Percentiles rank a stretch among this genome's conserved stretches.
Evolutionary conservation across 805 yeast species (phyloP).

Genomic region (Starmera amethionina): DNA sequence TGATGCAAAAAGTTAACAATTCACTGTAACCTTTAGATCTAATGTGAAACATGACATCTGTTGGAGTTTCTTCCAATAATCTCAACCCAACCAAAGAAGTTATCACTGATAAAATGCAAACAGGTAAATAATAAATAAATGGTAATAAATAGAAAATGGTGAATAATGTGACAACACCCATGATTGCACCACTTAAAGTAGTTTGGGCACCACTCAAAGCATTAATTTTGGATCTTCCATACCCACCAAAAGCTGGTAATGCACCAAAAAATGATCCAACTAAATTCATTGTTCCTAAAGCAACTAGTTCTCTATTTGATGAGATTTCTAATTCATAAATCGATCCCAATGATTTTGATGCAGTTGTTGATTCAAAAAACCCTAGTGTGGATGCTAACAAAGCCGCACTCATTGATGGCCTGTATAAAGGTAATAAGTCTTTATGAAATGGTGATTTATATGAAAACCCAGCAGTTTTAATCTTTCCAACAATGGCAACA

Average conservation of each 20-base stretch:
- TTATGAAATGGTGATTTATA: slow-evolving; percentile 50
- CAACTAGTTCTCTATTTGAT: slow-evolving; percentile 84
- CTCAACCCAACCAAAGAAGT: slow-evolving; percentile 71
- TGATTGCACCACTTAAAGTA: slow-evolving; percentile 71
- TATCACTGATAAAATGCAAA: slow-evolving; percentile 70
- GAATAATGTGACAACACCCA: slow-evolving; percentile 67
- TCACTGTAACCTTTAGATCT: slow-evolving; percentile 70
- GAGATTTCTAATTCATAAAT: slow-evolving; percentile 64
- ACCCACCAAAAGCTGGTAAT: slow-evolving; percentile 91
- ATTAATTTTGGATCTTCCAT: slow-evolving; percentile 86
- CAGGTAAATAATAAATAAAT: slow-evolving; percentile 64
- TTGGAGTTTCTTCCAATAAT: slow-evolving; percentile 76
- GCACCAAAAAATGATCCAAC: slow-evolving; percentile 49
- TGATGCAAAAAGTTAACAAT: slow-evolving; percentile 54
- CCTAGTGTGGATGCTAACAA: slow-evolving; percentile 79
- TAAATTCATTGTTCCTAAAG: slow-evolving; percentile 66
- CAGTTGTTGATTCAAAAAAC: slow-evolving; percentile 88
- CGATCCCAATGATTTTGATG: slow-evolving; percentile 77
- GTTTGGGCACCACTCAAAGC: slow-evolving; percentile 82
- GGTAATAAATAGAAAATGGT: slow-evolving; percentile 53
- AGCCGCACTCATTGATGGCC: slow-evolving; percentile 53
- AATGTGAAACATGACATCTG: slow-evolving; percentile 66
- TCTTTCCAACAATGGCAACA: slow-evolving; percentile 61
- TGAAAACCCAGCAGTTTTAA: slow-evolving; percentile 40
- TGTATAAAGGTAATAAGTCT: slow-evolving; percentile 35